Conservation (phyloP, 768 basidiomycete species). For the Boletellus sp. region DNA sequence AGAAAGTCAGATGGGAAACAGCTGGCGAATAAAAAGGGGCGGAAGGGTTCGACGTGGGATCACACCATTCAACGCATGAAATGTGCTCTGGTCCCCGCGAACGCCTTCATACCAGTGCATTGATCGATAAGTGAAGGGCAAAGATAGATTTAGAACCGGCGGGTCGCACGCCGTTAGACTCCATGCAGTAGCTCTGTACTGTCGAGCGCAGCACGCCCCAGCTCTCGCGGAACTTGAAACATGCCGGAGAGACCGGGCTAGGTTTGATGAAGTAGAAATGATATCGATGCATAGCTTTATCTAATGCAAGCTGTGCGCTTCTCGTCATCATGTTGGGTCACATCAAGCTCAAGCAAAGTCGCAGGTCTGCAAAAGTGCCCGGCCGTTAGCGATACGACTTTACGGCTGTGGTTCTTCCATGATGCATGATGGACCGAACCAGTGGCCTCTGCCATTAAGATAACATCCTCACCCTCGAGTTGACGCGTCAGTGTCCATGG, state of each 20-base stretch:
- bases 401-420: not conserved
- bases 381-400: not conserved
- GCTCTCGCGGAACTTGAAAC: not conserved
- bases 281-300: constrained; percentile 1
- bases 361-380: not conserved
- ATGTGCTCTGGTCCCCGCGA: not conserved
- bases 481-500: not conserved
- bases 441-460: not conserved
- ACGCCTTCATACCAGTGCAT: constrained; percentile 7
- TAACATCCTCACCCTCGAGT: not conserved
- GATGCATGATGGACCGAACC: not conserved
- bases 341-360: too few species aligned
- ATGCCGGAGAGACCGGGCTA: not conserved
- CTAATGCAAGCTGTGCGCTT: constrained; percentile 7
- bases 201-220: not conserved
- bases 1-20: not conserved
- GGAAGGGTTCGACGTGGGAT: constrained; percentile 6
- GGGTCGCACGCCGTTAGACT: not conserved
- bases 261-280: not conserved
- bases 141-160: not conserved
- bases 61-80: constrained; percentile 10
- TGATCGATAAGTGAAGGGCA: constrained; percentile 1
- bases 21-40: not conserved
- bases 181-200: not conserved
- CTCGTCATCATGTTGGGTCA: not conserved